These are phyloP conservation scores for Pyrenopolyporus hunteri DNA, from an alignment of 495 filamentous ascomycete genomes.

Conservation along the genomic window DNA sequence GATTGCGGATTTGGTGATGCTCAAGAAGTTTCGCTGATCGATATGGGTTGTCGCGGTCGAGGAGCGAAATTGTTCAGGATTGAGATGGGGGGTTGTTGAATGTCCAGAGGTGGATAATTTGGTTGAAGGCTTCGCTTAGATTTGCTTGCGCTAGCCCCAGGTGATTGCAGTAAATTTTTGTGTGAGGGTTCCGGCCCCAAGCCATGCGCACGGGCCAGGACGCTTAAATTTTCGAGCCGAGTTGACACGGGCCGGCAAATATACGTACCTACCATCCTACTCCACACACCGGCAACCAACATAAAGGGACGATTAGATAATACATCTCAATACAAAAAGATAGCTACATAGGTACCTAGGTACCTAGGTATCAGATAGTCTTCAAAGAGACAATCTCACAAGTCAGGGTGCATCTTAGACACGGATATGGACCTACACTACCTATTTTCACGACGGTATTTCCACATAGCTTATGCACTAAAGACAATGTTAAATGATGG, in stretches of 20 bases:
- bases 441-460: no score
- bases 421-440: no score
- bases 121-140: constrained; percentile 34
- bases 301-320: no score
- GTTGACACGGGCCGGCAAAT: no score
- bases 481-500: no score
- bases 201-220: constrained; percentile 18
- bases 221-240: no score
- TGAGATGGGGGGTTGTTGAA: constrained; percentile 31
- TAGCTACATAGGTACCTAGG: neutral
- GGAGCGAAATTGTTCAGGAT: constrained; percentile 31
- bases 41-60: constrained; percentile 33
- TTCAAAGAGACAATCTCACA: no score
- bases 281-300: no score
- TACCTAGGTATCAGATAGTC: no score
- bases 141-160: constrained; percentile 10
- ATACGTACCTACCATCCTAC: no score
- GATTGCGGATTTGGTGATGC: constrained; percentile 60
- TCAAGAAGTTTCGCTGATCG: constrained; percentile 28
- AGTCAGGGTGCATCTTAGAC: no score
- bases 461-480: no score
- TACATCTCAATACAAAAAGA: neutral
- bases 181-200: constrained; percentile 39
- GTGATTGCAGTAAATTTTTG: constrained; percentile 32
- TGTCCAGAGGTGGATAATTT: constrained; percentile 26